Evolutionary conservation across 352 stramenopile genomes (phyloP), one percentile per base, ranked within the genome.

Genomic region (Pythium chondricola): DNA sequence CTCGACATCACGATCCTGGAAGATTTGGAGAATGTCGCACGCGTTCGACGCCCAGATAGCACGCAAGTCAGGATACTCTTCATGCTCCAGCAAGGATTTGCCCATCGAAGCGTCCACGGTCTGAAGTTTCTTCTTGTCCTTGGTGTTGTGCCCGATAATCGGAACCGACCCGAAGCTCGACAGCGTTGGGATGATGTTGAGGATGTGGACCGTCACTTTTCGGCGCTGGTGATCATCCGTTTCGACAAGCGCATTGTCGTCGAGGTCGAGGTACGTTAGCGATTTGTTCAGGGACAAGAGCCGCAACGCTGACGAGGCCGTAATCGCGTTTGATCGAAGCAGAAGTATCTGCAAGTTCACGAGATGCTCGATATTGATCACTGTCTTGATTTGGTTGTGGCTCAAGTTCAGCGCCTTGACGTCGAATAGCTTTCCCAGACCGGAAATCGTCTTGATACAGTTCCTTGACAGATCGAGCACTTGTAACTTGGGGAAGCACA

Each of bases 291-390:
- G 53, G 14, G 78, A 93, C 6, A 93, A 50, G 10, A 85, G 42
- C 0, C 78, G 76, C 6, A 93, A 52, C 16, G 81, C 71, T 7
- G 78, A 61, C 2, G 69, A 63, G 13, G 43, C 67, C 4, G 52
- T 41, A 38, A 93, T 74, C 10, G 58, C 52, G 41, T 93, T 93
- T 13, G 50, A 43, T 1, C 66, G 53, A 16, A 90, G 35, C 0
- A 76, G 50, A 10, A 93, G 52, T 11, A 89, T 68, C 35, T 88
- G 64, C 5, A 93, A 48, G 9, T 74, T 52, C 20, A 63, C 44
- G 11, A 90, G 59, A 25, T 87, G 81, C 41, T 90, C 81, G 20
- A 90, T 61, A 50, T 93, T 93, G 41, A 76, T 89, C 47, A 86
- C 71, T 1, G 31, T 65, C 20, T 71, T 70, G 27, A 92, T 70